phyloP scores from a whole-genome alignment of 2,329 filamentous ascomycete genomes.

The Cladosporium oxysporum region DNA sequence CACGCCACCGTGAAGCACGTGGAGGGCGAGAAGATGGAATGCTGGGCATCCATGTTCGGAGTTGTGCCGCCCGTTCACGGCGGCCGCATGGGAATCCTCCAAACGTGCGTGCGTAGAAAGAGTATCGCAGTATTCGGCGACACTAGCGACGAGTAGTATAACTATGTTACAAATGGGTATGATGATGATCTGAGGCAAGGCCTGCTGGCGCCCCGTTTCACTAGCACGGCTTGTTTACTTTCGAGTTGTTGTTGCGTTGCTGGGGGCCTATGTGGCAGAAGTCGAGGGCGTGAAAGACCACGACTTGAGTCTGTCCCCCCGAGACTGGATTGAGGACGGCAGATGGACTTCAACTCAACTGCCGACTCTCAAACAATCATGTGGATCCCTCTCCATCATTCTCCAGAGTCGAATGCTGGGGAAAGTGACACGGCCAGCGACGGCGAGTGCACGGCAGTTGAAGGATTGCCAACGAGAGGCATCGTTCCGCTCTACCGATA shows the following conservation, averaged over 20 bases:
- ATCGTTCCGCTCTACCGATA: neutral
- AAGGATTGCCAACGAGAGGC: neutral
- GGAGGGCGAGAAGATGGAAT: conserved; percentile 27
- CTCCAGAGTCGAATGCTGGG: conserved; percentile 6
- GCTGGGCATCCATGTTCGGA: conserved; percentile 19
- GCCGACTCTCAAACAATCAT: neutral
- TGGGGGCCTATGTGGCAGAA: neutral
- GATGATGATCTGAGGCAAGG: neutral
- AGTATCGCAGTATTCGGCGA: neutral
- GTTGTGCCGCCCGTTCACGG: neutral
- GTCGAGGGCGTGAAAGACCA: neutral
- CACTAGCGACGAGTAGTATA: neutral
- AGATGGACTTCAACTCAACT: neutral
- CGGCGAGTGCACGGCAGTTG: conserved; percentile 11
- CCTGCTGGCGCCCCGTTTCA: conserved; percentile 8
- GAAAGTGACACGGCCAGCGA: conserved; percentile 1
- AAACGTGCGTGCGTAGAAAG: neutral
- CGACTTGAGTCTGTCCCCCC: neutral
- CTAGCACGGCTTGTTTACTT: conserved; percentile 7
- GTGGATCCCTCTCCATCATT: conserved; percentile 6
- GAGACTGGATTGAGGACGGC: neutral
- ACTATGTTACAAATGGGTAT: neutral
- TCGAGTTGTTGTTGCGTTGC: conserved; percentile 7
- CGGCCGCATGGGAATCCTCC: conserved; percentile 7
- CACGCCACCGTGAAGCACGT: conserved; percentile 32